phyloP scores from a whole-genome alignment of 352 stramenopile species.

The Phytopythium cucurbitacearum region DNA sequence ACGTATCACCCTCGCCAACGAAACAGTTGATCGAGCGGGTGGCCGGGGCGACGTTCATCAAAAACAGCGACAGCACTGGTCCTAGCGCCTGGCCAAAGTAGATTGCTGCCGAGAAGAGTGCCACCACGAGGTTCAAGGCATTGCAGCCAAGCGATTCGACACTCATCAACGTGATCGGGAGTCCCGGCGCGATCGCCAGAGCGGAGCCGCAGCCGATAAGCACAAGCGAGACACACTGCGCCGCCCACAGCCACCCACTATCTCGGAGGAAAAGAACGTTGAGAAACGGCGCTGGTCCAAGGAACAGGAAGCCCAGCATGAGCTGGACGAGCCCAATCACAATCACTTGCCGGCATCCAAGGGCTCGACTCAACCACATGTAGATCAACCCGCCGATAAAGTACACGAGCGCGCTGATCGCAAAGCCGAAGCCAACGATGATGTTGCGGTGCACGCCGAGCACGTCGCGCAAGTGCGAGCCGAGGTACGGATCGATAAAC shows the following conservation, averaged over 20 bases:
- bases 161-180: slow-evolving; percentile 57
- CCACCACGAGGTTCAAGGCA: slow-evolving; percentile 59
- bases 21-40: slow-evolving; percentile 39
- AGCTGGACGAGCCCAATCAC: slow-evolving; percentile 45
- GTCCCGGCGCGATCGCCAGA: slow-evolving; percentile 49
- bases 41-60: slow-evolving; percentile 44
- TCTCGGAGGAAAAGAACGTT: slow-evolving; percentile 33
- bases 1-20: slow-evolving; percentile 2
- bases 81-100: slow-evolving; percentile 64
- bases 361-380: slow-evolving; percentile 51
- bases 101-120: slow-evolving; percentile 60
- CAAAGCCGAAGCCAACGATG: slow-evolving; percentile 60
- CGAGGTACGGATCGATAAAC: slow-evolving; percentile 68
- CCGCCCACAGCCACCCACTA: slow-evolving; percentile 34
- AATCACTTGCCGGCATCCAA: slow-evolving; percentile 66
- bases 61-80: slow-evolving; percentile 43
- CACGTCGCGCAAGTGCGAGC: slow-evolving; percentile 50
- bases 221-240: slow-evolving; percentile 47
- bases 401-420: slow-evolving; percentile 62
- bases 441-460: slow-evolving; percentile 50
- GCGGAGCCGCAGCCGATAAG: slow-evolving; percentile 54
- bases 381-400: slow-evolving; percentile 53
- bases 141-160: slow-evolving; percentile 28
- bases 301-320: slow-evolving; percentile 47
- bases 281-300: slow-evolving; percentile 55